Conservation (phyloP, 495 filamentous ascomycete species). For the Tetracladium setigerum region DNA sequence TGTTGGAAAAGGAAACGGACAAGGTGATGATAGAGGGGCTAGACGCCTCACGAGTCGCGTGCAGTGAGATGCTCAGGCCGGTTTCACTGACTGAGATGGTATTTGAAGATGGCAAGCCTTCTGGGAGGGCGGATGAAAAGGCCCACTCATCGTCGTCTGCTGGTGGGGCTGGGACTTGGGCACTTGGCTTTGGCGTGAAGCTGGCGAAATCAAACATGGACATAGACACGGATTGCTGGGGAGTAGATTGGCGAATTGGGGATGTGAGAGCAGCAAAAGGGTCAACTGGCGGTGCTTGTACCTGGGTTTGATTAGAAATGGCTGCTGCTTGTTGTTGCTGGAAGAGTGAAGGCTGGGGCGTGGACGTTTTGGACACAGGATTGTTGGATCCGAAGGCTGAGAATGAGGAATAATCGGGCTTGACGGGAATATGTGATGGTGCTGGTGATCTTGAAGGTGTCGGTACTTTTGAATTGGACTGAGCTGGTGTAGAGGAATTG, state of each 20-base stretch:
- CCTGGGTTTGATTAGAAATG: conserved; percentile 30
- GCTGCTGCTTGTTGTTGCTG: conserved; percentile 29
- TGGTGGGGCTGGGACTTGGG: conserved; percentile 11
- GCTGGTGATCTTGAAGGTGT: conserved; percentile 27
- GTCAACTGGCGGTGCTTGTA: conserved; percentile 38
- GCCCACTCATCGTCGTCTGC: conserved; percentile 87
- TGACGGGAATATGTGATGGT: conserved; percentile 21
- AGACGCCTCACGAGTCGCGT: conserved; percentile 30
- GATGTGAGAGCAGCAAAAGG: conserved; percentile 67
- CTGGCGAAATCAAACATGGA: conserved; percentile 21
- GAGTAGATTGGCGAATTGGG: conserved; percentile 32
- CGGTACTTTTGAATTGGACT: conserved; percentile 41
- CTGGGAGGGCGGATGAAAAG: conserved; percentile 77
- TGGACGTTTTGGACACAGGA: conserved; percentile 31
- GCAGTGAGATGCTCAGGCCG: conserved; percentile 42
- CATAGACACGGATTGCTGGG: conserved; percentile 25
- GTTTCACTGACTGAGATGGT: conserved; percentile 40
- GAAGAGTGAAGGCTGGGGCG: conserved; percentile 35
- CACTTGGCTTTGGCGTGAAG: conserved; percentile 13
- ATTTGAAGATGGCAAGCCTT: conserved; percentile 35
- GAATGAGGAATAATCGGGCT: conserved; percentile 57
- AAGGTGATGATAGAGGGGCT: conserved; percentile 45
- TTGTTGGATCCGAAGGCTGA: conserved; percentile 39
- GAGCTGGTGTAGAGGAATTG: conserved; percentile 54
- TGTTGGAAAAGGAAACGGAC: conserved; percentile 70